Conservation (phyloP, 305 asterid genomes). For the Petunia hybrid region DNA sequence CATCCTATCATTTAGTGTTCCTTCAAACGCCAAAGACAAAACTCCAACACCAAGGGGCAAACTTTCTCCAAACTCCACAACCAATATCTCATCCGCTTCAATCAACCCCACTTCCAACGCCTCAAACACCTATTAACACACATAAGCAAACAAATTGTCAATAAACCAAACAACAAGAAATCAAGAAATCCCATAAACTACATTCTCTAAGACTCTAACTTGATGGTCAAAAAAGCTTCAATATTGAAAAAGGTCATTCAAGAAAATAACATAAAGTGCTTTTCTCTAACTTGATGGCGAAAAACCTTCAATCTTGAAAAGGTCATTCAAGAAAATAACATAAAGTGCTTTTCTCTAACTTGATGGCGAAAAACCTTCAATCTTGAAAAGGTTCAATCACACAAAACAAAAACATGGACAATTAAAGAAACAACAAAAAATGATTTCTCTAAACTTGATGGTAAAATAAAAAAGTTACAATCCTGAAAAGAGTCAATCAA, state of each 20-base stretch:
- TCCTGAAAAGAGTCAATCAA: neutral
- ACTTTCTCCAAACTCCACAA: constrained; percentile 72
- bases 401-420: neutral
- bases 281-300: too few relatives aligned
- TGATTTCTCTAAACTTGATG: too few relatives aligned
- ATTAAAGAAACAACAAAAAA: too few relatives aligned
- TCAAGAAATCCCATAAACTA: neutral
- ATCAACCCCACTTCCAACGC: constrained; percentile 63
- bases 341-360: too few relatives aligned
- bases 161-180: neutral
- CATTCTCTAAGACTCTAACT: neutral
- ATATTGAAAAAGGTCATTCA: neutral
- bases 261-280: too few relatives aligned
- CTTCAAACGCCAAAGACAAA: constrained; percentile 74
- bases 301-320: neutral
- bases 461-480: too few relatives aligned
- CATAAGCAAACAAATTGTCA: constrained; percentile 15
- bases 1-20: constrained; percentile 93
- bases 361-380: too few relatives aligned
- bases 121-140: constrained; percentile 59
- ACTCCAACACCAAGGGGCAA: constrained; percentile 75
- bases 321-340: neutral
- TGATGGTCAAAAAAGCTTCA: neutral
- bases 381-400: neutral
- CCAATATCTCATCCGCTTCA: constrained; percentile 81